A percentile compares a stretch with the other conserved stretches of the same genome.
Conservation (phyloP, 352 stramenopile species). For the Globisporangium nagaii region DNA sequence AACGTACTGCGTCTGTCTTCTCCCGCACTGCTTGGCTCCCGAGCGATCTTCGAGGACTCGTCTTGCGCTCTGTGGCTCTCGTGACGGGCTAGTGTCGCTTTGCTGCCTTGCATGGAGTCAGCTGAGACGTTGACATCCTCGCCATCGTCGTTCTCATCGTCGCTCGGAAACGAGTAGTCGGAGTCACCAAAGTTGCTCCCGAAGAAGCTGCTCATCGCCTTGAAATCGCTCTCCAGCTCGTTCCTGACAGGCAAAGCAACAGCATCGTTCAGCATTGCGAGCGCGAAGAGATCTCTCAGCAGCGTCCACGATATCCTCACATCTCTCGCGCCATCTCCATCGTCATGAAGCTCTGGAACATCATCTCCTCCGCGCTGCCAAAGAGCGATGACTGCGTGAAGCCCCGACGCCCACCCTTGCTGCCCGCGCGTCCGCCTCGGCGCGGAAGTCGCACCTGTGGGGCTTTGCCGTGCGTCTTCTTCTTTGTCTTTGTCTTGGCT, state of each 20-base stretch:
- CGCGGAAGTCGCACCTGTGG: slow-evolving; percentile 5
- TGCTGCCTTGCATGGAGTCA: too few relatives aligned
- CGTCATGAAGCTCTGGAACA: slow-evolving; percentile 14
- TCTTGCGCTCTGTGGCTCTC: not conserved
- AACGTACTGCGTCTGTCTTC: too few relatives aligned
- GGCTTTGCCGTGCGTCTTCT: slow-evolving; percentile 2
- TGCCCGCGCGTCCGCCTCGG: slow-evolving; percentile 2
- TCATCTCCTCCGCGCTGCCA: slow-evolving; percentile 8
- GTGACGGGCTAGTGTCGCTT: not conserved
- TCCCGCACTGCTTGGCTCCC: too few relatives aligned
- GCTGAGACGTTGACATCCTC: not conserved
- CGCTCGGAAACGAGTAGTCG: slow-evolving; percentile 14
- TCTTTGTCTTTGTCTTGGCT: not conserved
- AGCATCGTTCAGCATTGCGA: too few relatives aligned
- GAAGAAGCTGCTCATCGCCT: slow-evolving; percentile 44
- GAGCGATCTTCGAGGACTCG: too few relatives aligned
- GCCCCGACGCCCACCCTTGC: not conserved
- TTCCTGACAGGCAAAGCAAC: too few relatives aligned
- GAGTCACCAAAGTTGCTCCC: slow-evolving; percentile 15
- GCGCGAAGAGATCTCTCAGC: too few relatives aligned
- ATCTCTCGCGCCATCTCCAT: slow-evolving; percentile 16
- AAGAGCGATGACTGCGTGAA: slow-evolving; percentile 4
- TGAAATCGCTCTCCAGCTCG: slow-evolving; percentile 40
- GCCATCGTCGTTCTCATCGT: slow-evolving; percentile 1
- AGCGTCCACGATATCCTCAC: slow-evolving; percentile 1